Conservation (phyloP, 805 yeast species). For the Candida bentonensis region DNA sequence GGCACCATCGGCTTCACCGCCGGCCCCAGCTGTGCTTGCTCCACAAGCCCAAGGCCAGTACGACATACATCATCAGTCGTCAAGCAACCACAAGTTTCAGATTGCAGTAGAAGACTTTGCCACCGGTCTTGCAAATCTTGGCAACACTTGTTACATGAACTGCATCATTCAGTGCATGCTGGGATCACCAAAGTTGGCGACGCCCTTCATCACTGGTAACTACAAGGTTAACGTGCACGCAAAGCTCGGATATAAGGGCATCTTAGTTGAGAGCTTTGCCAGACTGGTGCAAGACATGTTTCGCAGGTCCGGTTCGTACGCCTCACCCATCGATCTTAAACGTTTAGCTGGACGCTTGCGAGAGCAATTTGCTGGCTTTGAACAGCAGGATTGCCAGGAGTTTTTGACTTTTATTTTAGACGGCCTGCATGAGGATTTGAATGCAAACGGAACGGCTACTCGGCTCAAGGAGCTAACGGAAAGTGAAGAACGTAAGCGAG, state of each 20-base stretch:
- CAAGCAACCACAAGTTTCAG: background rate
- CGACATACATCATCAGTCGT: background rate
- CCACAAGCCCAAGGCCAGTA: constrained; percentile 1
- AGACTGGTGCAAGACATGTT: constrained; percentile 42
- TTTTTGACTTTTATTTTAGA: constrained; percentile 77
- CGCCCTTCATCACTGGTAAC: constrained; percentile 44
- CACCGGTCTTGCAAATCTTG: constrained; percentile 68
- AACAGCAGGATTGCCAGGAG: constrained; percentile 92
- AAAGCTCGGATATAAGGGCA: constrained; percentile 68
- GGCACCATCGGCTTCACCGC: constrained; percentile 3
- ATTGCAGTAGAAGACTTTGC: background rate
- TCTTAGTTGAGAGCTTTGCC: constrained; percentile 56
- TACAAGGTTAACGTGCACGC: constrained; percentile 61
- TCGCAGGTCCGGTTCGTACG: constrained; percentile 26
- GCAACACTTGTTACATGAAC: constrained; percentile 90
- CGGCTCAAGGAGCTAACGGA: constrained; percentile 46
- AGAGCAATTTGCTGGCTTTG: constrained; percentile 54
- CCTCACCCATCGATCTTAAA: constrained; percentile 51
- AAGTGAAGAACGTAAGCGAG: constrained; percentile 62
- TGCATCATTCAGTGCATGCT: constrained; percentile 75
- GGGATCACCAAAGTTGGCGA: constrained; percentile 53
- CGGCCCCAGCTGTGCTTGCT: constrained; percentile 2
- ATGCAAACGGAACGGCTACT: constrained; percentile 43
- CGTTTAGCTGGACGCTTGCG: constrained; percentile 54
- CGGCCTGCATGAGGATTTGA: constrained; percentile 84